Conservation (phyloP, 345 rosid genomes). For the Triadica sebifera region DNA sequence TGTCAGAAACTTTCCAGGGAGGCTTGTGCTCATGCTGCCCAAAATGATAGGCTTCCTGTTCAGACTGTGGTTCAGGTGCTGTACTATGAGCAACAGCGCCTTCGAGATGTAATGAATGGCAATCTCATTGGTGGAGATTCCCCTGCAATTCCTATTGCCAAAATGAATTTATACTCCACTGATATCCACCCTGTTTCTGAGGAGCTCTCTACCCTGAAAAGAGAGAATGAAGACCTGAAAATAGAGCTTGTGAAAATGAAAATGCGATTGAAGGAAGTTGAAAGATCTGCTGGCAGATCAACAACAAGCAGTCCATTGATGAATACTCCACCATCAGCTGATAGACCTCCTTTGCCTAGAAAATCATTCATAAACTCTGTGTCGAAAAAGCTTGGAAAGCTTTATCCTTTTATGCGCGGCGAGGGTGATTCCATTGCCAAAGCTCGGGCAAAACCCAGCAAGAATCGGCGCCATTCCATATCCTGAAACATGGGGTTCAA, state of each 20-base stretch:
- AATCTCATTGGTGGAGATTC: constrained; percentile 32
- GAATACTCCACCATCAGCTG: constrained; percentile 44
- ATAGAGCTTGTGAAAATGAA: constrained; percentile 77
- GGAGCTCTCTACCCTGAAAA: constrained; percentile 56
- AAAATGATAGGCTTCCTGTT: constrained; percentile 56
- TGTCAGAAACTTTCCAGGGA: constrained; percentile 90
- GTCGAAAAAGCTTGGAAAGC: constrained; percentile 73
- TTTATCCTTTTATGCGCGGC: constrained; percentile 54
- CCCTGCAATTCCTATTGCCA: constrained; percentile 34
- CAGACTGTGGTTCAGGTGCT: constrained; percentile 95
- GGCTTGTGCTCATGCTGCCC: constrained; percentile 67
- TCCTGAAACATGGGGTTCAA: constrained; percentile 44
- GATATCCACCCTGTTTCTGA: constrained; percentile 51
- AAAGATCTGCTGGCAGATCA: constrained; percentile 34
- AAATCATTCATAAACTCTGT: constrained; percentile 71
- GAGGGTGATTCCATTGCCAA: constrained; percentile 47
- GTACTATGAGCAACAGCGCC: constrained; percentile 84
- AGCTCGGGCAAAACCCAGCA: constrained; percentile 56
- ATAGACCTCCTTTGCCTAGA: constrained; percentile 77
- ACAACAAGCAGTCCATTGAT: constrained; percentile 34
- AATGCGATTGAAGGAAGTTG: constrained; percentile 75
- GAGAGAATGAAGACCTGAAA: constrained; percentile 84
- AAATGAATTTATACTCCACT: constrained; percentile 29
- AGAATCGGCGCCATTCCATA: constrained; percentile 83
- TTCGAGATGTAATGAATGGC: constrained; percentile 62